These are phyloP conservation scores for Daucus carota DNA, from an alignment of 129 eudicot genomes.

Conservation along the genomic window DNA sequence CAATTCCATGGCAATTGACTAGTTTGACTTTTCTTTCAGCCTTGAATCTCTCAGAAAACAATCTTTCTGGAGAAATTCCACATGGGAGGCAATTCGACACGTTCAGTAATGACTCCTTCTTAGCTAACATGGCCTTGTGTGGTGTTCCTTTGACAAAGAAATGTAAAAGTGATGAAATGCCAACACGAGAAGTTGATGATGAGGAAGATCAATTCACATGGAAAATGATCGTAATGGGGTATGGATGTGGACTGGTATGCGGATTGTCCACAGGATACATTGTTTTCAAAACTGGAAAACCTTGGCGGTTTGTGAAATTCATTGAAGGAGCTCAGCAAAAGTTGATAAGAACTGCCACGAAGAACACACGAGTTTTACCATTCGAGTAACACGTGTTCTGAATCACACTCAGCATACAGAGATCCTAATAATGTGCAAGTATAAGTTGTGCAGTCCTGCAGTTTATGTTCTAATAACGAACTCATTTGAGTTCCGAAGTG, in stretches of 20 bases:
- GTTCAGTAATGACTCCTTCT: constrained; percentile 19
- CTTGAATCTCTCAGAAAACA: constrained; percentile 26
- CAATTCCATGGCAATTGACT: constrained; percentile 25
- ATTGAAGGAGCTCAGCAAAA: background rate
- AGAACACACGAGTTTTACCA: too few species aligned
- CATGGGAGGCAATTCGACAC: constrained; percentile 29
- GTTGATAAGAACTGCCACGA: too few species aligned
- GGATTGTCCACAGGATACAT: background rate
- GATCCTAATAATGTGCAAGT: too few species aligned
- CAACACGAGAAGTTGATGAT: background rate
- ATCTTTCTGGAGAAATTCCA: constrained; percentile 31
- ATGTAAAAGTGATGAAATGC: constrained; percentile 1
- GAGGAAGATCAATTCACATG: too few species aligned
- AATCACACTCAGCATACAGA: too few species aligned
- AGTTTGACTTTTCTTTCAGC: constrained; percentile 15
- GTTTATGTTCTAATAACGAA: too few species aligned
- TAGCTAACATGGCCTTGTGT: constrained; percentile 15
- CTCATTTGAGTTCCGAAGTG: too few species aligned
- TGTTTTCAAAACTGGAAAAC: background rate
- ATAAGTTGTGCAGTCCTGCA: too few species aligned
- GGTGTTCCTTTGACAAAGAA: constrained; percentile 31
- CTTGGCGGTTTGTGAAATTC: background rate
- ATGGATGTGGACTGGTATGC: background rate
- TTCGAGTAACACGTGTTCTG: too few species aligned
- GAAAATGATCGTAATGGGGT: constrained; percentile 16